phyloP scores from a whole-genome alignment of 1,284 basidiomycete species.

The Fomitiporia mediterranea region DNA sequence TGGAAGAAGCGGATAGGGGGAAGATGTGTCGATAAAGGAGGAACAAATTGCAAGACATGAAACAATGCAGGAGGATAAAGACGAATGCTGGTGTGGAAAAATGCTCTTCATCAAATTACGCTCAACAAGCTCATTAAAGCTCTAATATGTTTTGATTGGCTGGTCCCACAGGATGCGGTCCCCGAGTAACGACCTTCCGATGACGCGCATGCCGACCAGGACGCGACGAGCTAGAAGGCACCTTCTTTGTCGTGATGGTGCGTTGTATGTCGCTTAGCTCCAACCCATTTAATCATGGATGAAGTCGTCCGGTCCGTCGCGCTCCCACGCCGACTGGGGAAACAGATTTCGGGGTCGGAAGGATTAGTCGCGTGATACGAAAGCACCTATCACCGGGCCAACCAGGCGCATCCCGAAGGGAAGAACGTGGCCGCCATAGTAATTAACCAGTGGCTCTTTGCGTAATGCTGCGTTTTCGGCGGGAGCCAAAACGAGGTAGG shows the following conservation, averaged over 20 bases:
- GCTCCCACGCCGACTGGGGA: constrained; percentile 6
- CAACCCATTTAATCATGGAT: not conserved
- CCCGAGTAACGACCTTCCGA: not conserved
- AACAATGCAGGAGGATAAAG: not conserved
- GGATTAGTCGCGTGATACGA: constrained; percentile 9
- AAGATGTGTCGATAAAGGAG: not conserved
- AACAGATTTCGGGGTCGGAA: not conserved
- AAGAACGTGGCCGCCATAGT: not conserved
- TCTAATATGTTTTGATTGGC: not conserved
- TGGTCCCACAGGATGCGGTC: not conserved
- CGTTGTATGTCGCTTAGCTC: not conserved
- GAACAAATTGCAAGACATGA: constrained; percentile 1
- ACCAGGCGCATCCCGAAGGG: constrained; percentile 1
- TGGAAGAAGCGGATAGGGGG: not conserved
- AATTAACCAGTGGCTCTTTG: not conserved
- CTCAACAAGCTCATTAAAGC: not conserved
- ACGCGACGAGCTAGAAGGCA: not conserved
- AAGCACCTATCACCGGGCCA: not conserved
- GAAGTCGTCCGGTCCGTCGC: not conserved
- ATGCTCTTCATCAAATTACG: not conserved
- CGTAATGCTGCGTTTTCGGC: constrained; percentile 3
- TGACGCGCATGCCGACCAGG: not conserved
- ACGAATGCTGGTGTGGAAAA: not conserved
- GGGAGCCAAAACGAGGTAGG: not conserved
- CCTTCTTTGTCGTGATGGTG: constrained; percentile 1